phyloP scores from a whole-genome alignment of 169 alveolate species.

The Eimeria acervulina region DNA sequence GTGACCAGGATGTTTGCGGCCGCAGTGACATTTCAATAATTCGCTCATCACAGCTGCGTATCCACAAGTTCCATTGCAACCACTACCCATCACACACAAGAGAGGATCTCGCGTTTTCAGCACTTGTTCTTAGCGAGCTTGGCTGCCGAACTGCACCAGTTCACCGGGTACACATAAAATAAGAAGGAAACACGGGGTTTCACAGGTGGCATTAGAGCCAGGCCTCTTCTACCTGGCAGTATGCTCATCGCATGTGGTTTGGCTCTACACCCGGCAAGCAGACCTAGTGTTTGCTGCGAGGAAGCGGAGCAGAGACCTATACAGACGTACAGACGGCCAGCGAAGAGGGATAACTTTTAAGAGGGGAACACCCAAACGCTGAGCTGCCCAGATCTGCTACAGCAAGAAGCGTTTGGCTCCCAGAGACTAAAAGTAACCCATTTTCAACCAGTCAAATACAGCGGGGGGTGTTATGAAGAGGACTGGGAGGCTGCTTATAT shows the following conservation, averaged over 20 bases:
- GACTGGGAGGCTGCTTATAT: background rate
- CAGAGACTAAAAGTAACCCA: too few species aligned
- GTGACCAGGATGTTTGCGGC: constrained; percentile 78
- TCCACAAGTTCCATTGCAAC: background rate
- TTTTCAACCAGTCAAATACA: too few species aligned
- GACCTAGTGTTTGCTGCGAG: background rate
- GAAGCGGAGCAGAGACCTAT: background rate
- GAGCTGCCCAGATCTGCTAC: too few species aligned
- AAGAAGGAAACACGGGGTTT: background rate
- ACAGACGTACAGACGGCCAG: background rate
- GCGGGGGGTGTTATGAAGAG: too few species aligned
- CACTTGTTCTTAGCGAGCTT: background rate
- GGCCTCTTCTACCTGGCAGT: background rate
- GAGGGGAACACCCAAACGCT: background rate
- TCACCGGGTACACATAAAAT: background rate
- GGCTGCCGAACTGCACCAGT: background rate
- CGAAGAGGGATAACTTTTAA: background rate
- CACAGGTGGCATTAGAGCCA: background rate
- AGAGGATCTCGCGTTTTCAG: background rate
- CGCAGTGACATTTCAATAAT: constrained; percentile 69
- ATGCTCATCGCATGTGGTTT: background rate
- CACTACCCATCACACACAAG: background rate
- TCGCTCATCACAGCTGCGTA: background rate
- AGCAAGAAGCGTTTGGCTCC: too few species aligned
- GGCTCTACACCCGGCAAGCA: background rate